phyloP scores from a whole-genome alignment of 2,329 filamentous ascomycete genomes.

The Aureobasidium vineae region DNA sequence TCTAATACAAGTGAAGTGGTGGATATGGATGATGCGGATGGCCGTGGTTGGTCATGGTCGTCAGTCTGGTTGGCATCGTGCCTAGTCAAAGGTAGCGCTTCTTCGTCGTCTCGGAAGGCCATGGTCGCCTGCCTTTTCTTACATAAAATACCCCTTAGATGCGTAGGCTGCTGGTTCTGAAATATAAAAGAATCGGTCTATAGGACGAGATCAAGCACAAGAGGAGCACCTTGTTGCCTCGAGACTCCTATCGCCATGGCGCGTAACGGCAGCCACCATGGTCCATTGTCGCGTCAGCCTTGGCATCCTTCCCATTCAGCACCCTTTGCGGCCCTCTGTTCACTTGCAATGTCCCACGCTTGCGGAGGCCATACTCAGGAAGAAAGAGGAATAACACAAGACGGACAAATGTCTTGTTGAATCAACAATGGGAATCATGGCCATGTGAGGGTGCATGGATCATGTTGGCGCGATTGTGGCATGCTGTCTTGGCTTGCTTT shows the following conservation, averaged over 20 bases:
- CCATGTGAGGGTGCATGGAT: background rate
- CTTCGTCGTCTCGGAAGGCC: slow-evolving; percentile 41
- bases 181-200: background rate
- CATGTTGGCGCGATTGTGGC: background rate
- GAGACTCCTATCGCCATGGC: background rate
- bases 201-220: background rate
- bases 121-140: background rate
- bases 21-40: slow-evolving; percentile 72
- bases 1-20: slow-evolving; percentile 82
- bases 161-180: background rate
- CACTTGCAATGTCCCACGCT: background rate
- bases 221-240: background rate
- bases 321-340: background rate
- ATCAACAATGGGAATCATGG: background rate
- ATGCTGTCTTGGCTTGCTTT: background rate
- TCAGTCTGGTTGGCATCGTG: slow-evolving; percentile 36
- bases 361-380: background rate
- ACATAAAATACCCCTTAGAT: background rate
- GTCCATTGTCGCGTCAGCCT: slow-evolving; percentile 17
- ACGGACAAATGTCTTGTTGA: background rate
- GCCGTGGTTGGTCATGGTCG: slow-evolving; percentile 41
- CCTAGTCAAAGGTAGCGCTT: slow-evolving; percentile 47
- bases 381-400: background rate
- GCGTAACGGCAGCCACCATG: slow-evolving; percentile 5
- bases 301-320: background rate